Percentiles rank a stretch among this genome's conserved stretches.
Conservation (phyloP, 257 asterid genomes). For the Nicotiana attenuata region DNA sequence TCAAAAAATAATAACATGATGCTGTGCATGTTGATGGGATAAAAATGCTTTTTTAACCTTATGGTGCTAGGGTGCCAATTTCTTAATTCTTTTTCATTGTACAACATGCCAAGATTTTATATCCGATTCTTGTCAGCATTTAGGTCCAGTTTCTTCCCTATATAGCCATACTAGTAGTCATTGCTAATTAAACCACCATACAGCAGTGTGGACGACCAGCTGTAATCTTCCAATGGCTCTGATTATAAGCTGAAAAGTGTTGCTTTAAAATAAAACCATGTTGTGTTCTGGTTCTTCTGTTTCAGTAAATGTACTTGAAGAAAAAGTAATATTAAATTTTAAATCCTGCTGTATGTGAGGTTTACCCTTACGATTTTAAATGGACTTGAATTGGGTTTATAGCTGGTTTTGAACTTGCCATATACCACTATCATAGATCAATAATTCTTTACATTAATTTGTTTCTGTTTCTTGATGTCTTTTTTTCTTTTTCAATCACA, state of each 20-base stretch:
- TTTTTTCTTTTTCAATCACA: background rate
- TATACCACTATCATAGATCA: background rate
- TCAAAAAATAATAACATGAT: background rate
- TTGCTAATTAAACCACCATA: background rate
- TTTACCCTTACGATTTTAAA: background rate
- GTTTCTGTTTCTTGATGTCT: background rate
- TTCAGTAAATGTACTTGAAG: background rate
- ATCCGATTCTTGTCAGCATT: background rate
- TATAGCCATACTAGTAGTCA: background rate
- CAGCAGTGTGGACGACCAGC: background rate
- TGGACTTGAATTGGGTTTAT: background rate
- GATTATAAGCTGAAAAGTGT: background rate
- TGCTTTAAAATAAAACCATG: background rate
- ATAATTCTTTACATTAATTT: background rate
- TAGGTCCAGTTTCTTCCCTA: background rate
- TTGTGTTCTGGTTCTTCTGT: background rate
- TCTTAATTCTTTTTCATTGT: background rate
- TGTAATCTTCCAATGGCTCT: background rate
- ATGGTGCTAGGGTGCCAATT: background rate
- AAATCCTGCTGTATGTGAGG: background rate
- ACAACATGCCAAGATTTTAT: background rate
- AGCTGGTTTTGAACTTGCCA: background rate
- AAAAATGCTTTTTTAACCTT: background rate
- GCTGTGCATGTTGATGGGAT: background rate
- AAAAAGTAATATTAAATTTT: background rate